A percentile compares a stretch with the other conserved stretches of the same genome.
These are phyloP conservation scores for Tillandsia leiboldiana DNA, from an alignment of 176 grass and related monocot genomes.

Conservation along the genomic window DNA sequence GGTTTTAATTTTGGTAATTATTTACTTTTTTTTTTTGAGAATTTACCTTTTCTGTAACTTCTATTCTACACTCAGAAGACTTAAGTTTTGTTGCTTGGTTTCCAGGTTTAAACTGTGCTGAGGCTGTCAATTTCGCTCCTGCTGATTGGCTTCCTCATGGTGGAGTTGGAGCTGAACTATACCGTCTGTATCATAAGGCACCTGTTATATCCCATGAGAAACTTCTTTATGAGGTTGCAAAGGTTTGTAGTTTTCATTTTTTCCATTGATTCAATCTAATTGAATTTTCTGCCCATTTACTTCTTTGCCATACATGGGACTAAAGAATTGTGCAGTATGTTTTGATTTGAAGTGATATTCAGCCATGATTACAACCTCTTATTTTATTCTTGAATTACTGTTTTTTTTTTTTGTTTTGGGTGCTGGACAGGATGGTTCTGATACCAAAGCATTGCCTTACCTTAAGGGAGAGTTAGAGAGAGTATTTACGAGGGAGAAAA, in stretches of 20 bases:
- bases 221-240: conserved; percentile 65
- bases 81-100: not conserved
- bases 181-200: conserved; percentile 64
- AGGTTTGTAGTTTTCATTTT: conserved; percentile 21
- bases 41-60: conserved; percentile 9
- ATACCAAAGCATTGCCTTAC: conserved; percentile 41
- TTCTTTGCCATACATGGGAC: not conserved
- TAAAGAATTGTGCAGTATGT: too few relatives aligned
- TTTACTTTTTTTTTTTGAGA: conserved; percentile 1
- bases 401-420: conserved; percentile 3
- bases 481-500: conserved; percentile 62
- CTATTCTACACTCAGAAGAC: not conserved
- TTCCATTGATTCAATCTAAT: not conserved
- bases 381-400: not conserved
- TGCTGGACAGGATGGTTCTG: conserved; percentile 43
- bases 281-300: not conserved
- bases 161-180: conserved; percentile 74
- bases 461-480: conserved; percentile 68
- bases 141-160: conserved; percentile 93
- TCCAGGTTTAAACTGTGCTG: conserved; percentile 89
- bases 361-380: not conserved
- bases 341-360: too few relatives aligned
- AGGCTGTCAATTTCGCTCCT: conserved; percentile 95
- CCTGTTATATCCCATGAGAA: conserved; percentile 87
- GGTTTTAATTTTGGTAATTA: conserved; percentile 91